phyloP scores from a whole-genome alignment of 257 asterid species.

The Solanum dulcamara region DNA sequence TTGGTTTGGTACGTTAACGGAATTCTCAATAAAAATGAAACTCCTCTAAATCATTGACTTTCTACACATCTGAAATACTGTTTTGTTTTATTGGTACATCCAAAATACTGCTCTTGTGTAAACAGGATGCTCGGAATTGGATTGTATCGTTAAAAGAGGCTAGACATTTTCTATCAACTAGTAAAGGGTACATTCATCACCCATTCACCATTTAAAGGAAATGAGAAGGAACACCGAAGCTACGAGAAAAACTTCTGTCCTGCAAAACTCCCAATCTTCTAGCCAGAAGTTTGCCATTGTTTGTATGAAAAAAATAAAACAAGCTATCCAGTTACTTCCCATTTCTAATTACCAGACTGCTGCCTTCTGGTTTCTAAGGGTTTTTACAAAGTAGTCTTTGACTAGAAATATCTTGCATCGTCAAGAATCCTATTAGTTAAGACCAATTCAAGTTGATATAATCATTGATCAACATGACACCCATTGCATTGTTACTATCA shows the following conservation, averaged over 20 bases:
- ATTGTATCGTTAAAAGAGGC: not conserved
- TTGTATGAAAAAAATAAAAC: not conserved
- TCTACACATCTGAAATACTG: too few species aligned
- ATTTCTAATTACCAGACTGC: not conserved
- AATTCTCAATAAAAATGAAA: not conserved
- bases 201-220: not conserved
- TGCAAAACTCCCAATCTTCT: not conserved
- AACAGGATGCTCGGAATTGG: not conserved
- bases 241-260: not conserved
- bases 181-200: not conserved
- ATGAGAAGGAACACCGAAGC: not conserved
- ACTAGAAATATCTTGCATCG: not conserved
- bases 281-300: not conserved
- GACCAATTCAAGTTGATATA: not conserved
- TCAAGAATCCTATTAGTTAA: not conserved
- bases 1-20: not conserved
- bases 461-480: not conserved
- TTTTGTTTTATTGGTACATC: too few species aligned
- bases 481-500: not conserved
- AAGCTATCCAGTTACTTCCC: not conserved
- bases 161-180: not conserved
- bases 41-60: not conserved
- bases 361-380: not conserved
- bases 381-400: not conserved
- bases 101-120: not conserved